Evolutionary conservation across 2,329 filamentous ascomycete genomes (phyloP).

Genomic region (Alternaria triticina): DNA sequence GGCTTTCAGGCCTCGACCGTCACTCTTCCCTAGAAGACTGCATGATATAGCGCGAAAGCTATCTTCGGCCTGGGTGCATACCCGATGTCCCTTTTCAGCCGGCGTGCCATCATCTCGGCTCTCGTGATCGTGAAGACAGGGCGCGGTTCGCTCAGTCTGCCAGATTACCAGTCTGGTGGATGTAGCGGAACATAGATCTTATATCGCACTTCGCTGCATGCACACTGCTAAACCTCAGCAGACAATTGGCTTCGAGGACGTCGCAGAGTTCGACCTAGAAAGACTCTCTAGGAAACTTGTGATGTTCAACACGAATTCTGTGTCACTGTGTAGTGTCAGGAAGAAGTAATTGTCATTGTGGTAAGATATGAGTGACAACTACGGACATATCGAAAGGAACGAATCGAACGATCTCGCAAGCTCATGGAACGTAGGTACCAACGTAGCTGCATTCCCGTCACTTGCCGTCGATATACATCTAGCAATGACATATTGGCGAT

Average conservation of each 20-base stretch:
- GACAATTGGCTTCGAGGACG: background rate
- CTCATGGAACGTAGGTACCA: background rate
- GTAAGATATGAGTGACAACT: background rate
- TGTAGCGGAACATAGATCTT: background rate
- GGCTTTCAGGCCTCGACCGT: background rate
- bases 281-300: background rate
- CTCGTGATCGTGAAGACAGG: background rate
- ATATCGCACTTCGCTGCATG: background rate
- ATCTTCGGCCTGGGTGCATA: background rate
- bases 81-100: background rate
- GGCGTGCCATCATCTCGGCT: background rate
- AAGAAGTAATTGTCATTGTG: background rate
- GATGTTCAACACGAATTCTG: background rate
- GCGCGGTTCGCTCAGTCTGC: background rate
- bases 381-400: background rate
- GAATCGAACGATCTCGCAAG: background rate
- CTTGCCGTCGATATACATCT: background rate
- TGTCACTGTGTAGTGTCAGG: background rate
- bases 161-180: background rate
- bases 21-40: background rate
- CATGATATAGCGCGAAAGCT: background rate
- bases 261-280: background rate
- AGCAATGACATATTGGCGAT: background rate
- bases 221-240: background rate
- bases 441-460: background rate